Evolutionary conservation across 1,284 basidiomycete genomes (phyloP).

Genomic region (Cutaneotrichosporon daszewskae): DNA sequence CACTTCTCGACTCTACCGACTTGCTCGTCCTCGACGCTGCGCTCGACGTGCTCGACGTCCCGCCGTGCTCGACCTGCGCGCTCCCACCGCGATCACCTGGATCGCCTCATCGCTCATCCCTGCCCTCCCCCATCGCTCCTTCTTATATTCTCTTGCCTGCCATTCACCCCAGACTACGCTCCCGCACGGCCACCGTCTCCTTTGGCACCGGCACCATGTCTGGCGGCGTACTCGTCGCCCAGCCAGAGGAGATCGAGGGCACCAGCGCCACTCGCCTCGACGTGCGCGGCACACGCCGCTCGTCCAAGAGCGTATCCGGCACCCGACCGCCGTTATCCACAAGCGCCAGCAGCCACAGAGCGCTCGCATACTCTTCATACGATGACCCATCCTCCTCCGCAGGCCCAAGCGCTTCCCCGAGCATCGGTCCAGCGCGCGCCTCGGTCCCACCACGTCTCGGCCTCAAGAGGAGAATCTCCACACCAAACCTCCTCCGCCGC

Average conservation of each 20-base stretch:
- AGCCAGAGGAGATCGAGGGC: conserved; percentile 3
- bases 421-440: conserved; percentile 3
- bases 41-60: no score
- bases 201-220: conserved; percentile 12
- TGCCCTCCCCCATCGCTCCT: conserved; percentile 1
- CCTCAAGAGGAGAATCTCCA: conserved; percentile 38
- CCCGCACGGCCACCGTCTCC: conserved; percentile 34
- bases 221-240: conserved; percentile 6
- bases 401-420: conserved; percentile 3
- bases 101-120: neutral
- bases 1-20: no score
- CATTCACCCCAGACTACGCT: conserved; percentile 14
- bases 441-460: no score
- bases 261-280: conserved; percentile 3
- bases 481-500: conserved; percentile 25
- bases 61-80: neutral
- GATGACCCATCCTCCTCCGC: conserved; percentile 3
- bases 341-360: conserved; percentile 11
- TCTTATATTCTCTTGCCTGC: neutral
- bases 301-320: conserved; percentile 24
- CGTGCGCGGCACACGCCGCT: conserved; percentile 9
- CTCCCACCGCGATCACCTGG: no score
- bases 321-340: conserved; percentile 18
- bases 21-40: no score
- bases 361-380: neutral